phyloP scores from a whole-genome alignment of 73 alveolate genomes.

The Blepharisma japonicum region DNA sequence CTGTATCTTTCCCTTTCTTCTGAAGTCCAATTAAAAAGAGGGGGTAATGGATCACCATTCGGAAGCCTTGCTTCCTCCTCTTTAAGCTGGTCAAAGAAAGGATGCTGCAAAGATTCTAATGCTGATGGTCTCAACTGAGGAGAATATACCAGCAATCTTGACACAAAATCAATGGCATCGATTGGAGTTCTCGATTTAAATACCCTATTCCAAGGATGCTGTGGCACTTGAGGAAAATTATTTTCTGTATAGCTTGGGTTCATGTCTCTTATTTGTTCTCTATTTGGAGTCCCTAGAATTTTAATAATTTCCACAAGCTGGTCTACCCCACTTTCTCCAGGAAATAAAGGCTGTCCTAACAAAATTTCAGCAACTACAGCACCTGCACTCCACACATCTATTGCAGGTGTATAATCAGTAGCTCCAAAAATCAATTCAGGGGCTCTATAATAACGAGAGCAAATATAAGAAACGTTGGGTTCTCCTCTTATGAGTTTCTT shows the following conservation, averaged over 20 bases:
- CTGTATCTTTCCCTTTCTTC: too few relatives aligned
- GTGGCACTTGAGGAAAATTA: constrained; percentile 83
- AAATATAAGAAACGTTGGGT: constrained; percentile 90
- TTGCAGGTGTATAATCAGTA: constrained; percentile 79
- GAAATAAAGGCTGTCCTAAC: constrained; percentile 72
- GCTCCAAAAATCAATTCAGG: constrained; percentile 97
- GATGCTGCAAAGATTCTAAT: constrained; percentile 65
- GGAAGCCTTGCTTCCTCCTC: constrained; percentile 60
- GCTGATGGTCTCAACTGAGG: constrained; percentile 71
- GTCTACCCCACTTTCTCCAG: constrained; percentile 74
- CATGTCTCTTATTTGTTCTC: constrained; percentile 78
- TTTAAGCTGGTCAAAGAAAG: constrained; percentile 82
- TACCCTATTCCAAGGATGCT: constrained; percentile 86
- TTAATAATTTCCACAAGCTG: constrained; percentile 79
- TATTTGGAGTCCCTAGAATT: constrained; percentile 84
- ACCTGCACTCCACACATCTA: constrained; percentile 91
- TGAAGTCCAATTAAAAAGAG: constrained; percentile 38
- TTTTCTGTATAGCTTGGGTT: constrained; percentile 79
- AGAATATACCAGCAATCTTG: constrained; percentile 67
- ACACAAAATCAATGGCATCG: constrained; percentile 60
- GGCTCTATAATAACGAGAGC: constrained; percentile 84
- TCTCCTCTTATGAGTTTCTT: constrained; percentile 87
- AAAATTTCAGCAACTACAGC: constrained; percentile 89
- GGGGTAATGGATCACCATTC: constrained; percentile 53
- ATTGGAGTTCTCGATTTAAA: constrained; percentile 50